Percentiles rank a stretch among this genome's conserved stretches.
Conservation (phyloP, 192 early-diverging fungal genomes). For the Coemansia sp. region DNA sequence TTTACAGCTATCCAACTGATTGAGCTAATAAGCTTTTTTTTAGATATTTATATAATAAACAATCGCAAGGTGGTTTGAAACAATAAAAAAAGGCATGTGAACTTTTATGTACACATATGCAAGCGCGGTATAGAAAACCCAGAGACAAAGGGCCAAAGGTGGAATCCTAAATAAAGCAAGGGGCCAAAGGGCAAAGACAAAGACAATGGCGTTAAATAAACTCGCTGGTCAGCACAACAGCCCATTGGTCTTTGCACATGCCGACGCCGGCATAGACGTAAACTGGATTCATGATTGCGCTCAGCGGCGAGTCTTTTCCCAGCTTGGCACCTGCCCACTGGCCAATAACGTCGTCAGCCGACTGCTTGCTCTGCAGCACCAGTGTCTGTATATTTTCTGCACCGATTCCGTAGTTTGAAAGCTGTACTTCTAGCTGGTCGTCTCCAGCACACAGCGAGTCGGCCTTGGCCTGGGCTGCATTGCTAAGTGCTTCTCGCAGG, state of each 20-base stretch:
- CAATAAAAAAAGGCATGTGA: too few relatives aligned
- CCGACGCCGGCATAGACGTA: slow-evolving; percentile 20
- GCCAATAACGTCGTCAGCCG: too few relatives aligned
- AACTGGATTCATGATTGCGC: not conserved
- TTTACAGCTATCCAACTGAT: too few relatives aligned
- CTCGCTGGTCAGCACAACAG: slow-evolving; percentile 15
- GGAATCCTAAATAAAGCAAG: not conserved
- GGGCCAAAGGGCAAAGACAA: too few relatives aligned
- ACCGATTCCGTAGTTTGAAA: too few relatives aligned
- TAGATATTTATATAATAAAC: too few relatives aligned
- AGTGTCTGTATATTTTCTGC: too few relatives aligned
- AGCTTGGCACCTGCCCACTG: too few relatives aligned
- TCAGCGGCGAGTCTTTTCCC: too few relatives aligned
- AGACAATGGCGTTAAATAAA: slow-evolving; percentile 1
- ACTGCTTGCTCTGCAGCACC: too few relatives aligned
- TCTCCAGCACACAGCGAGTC: slow-evolving; percentile 7
- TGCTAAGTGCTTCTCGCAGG: slow-evolving; percentile 13
- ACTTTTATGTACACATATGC: not conserved
- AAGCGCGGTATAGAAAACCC: not conserved
- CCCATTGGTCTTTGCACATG: slow-evolving; percentile 11
- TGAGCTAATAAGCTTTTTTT: too few relatives aligned
- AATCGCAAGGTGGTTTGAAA: too few relatives aligned
- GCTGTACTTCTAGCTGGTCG: not conserved
- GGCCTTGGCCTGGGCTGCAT: slow-evolving; percentile 12
- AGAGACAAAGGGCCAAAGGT: not conserved